Percentiles rank a stretch among this genome's conserved stretches.
These are phyloP conservation scores for Chlamydomonas sphaeroides DNA, from an alignment of 139 green algal genomes.

Conservation along the genomic window DNA sequence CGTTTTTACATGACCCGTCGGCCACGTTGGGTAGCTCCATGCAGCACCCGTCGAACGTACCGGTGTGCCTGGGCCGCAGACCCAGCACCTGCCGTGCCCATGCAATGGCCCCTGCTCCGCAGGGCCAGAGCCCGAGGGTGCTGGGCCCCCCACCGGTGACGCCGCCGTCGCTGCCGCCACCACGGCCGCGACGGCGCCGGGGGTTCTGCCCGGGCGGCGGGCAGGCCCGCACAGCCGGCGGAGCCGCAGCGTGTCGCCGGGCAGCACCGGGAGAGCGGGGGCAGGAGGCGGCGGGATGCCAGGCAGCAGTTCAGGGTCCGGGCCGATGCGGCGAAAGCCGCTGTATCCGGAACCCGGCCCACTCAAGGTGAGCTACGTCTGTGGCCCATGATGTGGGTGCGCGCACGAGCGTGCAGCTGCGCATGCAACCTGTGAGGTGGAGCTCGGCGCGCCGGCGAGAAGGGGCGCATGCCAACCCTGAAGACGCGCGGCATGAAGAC, in stretches of 20 bases:
- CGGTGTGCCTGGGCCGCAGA: too few relatives aligned
- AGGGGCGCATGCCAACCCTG: too few relatives aligned
- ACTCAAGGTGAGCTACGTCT: constrained; percentile 22
- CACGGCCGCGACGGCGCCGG: too few relatives aligned
- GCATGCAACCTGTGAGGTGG: background rate
- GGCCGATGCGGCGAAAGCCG: background rate
- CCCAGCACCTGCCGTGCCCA: too few relatives aligned
- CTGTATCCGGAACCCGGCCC: constrained; percentile 29
- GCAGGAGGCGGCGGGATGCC: background rate
- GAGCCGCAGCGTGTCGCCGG: constrained; percentile 6
- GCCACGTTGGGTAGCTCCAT: too few relatives aligned
- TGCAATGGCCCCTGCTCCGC: too few relatives aligned
- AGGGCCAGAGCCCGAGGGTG: too few relatives aligned
- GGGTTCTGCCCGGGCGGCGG: background rate
- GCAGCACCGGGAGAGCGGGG: background rate
- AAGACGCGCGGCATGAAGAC: too few relatives aligned
- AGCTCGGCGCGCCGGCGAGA: too few relatives aligned
- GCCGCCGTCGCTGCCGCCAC: background rate
- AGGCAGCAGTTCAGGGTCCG: background rate
- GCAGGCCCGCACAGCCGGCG: background rate
- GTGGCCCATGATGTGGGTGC: background rate
- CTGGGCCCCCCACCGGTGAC: too few relatives aligned
- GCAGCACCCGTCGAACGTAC: too few relatives aligned
- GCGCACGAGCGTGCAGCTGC: background rate
- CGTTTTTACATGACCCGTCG: too few relatives aligned